Evolutionary conservation across 163 green algal species (phyloP).

Genomic region (Chlamydomonas reinhardtii): DNA sequence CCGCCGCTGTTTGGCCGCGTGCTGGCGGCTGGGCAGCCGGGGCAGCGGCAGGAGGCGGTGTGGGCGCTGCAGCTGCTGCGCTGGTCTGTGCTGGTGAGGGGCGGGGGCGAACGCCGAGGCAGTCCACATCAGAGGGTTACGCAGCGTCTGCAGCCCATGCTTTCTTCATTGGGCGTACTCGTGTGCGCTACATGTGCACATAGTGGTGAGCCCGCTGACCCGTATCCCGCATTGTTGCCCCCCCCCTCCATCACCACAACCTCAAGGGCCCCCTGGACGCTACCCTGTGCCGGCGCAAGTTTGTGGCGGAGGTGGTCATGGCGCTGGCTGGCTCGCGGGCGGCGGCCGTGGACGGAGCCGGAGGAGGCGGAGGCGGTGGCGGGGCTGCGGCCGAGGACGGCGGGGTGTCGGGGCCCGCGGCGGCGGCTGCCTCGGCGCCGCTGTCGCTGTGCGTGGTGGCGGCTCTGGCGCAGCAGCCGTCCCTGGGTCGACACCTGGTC

Average conservation of each 20-base stretch:
- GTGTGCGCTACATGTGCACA: no score
- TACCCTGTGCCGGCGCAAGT: conserved; percentile 18
- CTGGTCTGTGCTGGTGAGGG: conserved; percentile 1
- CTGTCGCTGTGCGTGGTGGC: conserved; percentile 16
- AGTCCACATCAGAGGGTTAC: no score
- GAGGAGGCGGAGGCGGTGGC: neutral
- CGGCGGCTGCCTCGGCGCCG: neutral
- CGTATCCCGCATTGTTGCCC: no score
- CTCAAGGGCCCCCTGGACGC: conserved; percentile 23
- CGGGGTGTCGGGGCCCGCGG: neutral
- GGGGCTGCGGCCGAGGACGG: neutral
- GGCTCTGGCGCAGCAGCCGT: neutral
- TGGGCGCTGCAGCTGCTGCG: conserved; percentile 41
- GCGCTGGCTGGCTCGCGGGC: conserved; percentile 15
- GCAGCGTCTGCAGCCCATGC: no score
- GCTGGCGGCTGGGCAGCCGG: conserved; percentile 11
- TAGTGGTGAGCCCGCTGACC: no score
- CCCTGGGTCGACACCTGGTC: conserved; percentile 30
- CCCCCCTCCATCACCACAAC: no score
- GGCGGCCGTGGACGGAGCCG: conserved; percentile 12
- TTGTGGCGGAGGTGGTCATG: conserved; percentile 11
- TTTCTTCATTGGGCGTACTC: no score
- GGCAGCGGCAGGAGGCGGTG: conserved; percentile 26
- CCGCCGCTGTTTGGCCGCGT: conserved; percentile 38
- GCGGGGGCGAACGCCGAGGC: neutral